Percentiles rank a stretch among this genome's conserved stretches.
These are phyloP conservation scores for Pythium utonaiense DNA, from an alignment of 352 stramenopile genomes.

Conservation along the genomic window DNA sequence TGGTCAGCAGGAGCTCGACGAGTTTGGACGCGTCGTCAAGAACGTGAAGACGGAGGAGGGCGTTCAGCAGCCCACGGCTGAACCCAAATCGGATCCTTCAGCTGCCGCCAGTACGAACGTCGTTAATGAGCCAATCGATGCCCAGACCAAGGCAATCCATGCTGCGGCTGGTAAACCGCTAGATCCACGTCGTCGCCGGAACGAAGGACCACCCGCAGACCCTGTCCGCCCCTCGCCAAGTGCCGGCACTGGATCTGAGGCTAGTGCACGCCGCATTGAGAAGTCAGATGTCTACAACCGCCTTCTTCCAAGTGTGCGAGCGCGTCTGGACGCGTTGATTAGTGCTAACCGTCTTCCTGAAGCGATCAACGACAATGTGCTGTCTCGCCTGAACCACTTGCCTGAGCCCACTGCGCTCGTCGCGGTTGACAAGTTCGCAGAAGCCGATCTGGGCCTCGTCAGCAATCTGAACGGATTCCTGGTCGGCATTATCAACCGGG, in stretches of 20 bases:
- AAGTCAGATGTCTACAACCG: slow-evolving; percentile 61
- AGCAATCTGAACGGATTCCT: slow-evolving; percentile 80
- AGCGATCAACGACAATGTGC: slow-evolving; percentile 71
- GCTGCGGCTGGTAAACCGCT: slow-evolving; percentile 12
- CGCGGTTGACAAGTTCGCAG: slow-evolving; percentile 77
- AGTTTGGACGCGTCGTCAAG: slow-evolving; percentile 49
- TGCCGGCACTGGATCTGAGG: neutral
- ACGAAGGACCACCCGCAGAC: neutral
- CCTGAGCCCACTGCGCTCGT: slow-evolving; percentile 57
- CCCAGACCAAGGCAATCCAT: neutral
- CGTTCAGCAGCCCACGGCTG: neutral
- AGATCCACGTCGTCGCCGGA: slow-evolving; percentile 36
- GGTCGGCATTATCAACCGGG: slow-evolving; percentile 81
- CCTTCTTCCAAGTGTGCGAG: slow-evolving; percentile 39
- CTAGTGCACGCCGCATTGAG: slow-evolving; percentile 2
- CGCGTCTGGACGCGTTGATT: slow-evolving; percentile 54
- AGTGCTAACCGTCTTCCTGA: slow-evolving; percentile 49
- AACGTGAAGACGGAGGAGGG: neutral
- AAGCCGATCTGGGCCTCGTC: slow-evolving; percentile 67
- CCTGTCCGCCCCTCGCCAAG: neutral
- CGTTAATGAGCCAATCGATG: neutral
- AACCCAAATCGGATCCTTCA: neutral
- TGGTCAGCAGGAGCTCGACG: slow-evolving; percentile 31
- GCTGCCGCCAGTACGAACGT: neutral
- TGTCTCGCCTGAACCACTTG: slow-evolving; percentile 64